Percentiles rank a stretch among this genome's conserved stretches.
These are phyloP conservation scores for Brassica incana DNA, from an alignment of 345 rosid genomes.

Conservation along the genomic window DNA sequence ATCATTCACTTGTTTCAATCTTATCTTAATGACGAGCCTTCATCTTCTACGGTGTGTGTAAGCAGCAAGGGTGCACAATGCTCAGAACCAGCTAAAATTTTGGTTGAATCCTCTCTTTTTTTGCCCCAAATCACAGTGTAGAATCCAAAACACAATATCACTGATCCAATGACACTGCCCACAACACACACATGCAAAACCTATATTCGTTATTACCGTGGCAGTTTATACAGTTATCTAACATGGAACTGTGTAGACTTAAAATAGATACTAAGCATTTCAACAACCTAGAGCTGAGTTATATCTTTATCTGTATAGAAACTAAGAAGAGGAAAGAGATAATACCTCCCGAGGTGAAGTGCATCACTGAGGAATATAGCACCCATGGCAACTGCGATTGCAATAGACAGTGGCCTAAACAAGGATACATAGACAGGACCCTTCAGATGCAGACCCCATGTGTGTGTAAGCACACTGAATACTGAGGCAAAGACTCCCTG, in stretches of 20 bases:
- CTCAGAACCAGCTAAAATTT: slow-evolving; percentile 4
- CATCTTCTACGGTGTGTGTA: slow-evolving; percentile 10
- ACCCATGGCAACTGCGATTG: slow-evolving; percentile 41
- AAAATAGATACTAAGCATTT: not conserved
- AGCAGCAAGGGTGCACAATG: slow-evolving; percentile 12
- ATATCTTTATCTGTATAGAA: not conserved
- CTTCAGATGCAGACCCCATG: slow-evolving; percentile 34
- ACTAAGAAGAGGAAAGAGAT: not conserved
- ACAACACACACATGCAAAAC: not conserved
- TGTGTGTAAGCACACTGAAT: not conserved
- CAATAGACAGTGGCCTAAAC: slow-evolving; percentile 49
- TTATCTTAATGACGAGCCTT: not conserved
- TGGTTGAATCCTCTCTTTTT: slow-evolving; percentile 37
- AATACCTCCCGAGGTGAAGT: slow-evolving; percentile 42
- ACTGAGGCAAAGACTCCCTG: not conserved
- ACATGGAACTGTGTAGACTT: not conserved
- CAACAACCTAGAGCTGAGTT: not conserved
- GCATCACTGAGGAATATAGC: slow-evolving; percentile 43
- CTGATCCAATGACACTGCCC: slow-evolving; percentile 35
- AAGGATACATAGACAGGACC: slow-evolving; percentile 47
- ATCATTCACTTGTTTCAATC: slow-evolving; percentile 1
- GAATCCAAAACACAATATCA: slow-evolving; percentile 36
- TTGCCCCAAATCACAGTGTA: slow-evolving; percentile 46
- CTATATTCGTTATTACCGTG: not conserved
- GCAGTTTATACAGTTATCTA: not conserved